phyloP scores from a whole-genome alignment of 2,329 filamentous ascomycete species.

The Ampelomyces quisqualis region DNA sequence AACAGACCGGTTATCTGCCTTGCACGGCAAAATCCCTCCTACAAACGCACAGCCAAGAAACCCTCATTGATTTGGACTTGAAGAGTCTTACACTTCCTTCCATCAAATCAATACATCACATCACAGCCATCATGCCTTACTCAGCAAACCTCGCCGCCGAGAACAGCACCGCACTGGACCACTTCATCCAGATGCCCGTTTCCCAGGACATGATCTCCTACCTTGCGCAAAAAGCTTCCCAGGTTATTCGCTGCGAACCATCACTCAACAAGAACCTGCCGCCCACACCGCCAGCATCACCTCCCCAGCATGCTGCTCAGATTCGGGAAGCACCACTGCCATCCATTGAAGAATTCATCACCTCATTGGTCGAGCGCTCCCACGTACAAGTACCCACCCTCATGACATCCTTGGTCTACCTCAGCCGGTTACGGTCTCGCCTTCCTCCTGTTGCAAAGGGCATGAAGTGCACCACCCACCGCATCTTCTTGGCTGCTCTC shows the following conservation, averaged over 20 bases:
- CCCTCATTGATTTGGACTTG: conserved; percentile 11
- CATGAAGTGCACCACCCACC: conserved; percentile 92
- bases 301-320: conserved; percentile 52
- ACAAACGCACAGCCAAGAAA: conserved; percentile 7
- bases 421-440: conserved; percentile 76
- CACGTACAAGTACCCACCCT: conserved; percentile 97
- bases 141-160: conserved; percentile 47
- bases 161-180: conserved; percentile 74
- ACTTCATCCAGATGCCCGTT: conserved; percentile 77
- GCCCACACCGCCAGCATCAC: conserved; percentile 61
- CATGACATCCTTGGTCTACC: conserved; percentile 95
- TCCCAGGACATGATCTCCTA: conserved; percentile 74
- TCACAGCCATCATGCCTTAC: conserved; percentile 47
- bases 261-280: conserved; percentile 53
- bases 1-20: conserved; percentile 33
- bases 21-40: conserved; percentile 33
- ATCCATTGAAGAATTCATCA: conserved; percentile 86
- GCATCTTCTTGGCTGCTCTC: conserved; percentile 89
- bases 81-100: conserved; percentile 18
- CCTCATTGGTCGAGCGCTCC: conserved; percentile 82
- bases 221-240: conserved; percentile 70
- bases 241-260: conserved; percentile 77
- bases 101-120: conserved; percentile 14
- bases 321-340: conserved; percentile 62
- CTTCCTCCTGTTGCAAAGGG: conserved; percentile 94